phyloP scores from a whole-genome alignment of 495 filamentous ascomycete species.

The Penicillium antarcticum region DNA sequence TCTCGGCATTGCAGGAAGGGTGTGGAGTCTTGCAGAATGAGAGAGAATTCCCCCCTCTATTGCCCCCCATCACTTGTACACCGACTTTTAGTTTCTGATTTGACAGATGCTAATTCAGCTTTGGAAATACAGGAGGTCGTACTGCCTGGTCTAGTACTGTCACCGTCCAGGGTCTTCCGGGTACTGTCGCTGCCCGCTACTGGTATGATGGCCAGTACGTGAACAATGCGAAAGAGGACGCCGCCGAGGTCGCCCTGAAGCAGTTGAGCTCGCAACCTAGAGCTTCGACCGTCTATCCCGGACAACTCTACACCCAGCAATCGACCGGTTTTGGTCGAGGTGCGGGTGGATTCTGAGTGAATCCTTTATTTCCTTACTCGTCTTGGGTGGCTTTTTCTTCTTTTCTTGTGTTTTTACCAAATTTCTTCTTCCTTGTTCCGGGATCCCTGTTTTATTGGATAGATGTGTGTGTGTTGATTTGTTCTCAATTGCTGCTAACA shows the following conservation, averaged over 20 bases:
- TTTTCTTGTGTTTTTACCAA: constrained; percentile 18
- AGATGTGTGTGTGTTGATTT: constrained; percentile 6
- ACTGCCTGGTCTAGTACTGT: constrained; percentile 87
- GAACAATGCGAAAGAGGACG: constrained; percentile 88
- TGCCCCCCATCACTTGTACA: constrained; percentile 22
- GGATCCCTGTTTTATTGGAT: neutral
- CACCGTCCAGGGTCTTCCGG: constrained; percentile 47
- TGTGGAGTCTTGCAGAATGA: constrained; percentile 27
- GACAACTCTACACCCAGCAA: constrained; percentile 25
- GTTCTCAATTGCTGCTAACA: neutral
- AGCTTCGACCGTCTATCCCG: constrained; percentile 22
- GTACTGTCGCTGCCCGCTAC: constrained; percentile 62
- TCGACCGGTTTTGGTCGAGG: constrained; percentile 16
- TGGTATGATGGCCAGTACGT: constrained; percentile 89
- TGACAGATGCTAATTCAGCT: constrained; percentile 22
- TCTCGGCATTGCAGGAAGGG: constrained; percentile 25
- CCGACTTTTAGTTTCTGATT: constrained; percentile 36
- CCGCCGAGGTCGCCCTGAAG: constrained; percentile 70
- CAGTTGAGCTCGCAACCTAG: constrained; percentile 24
- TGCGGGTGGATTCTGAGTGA: constrained; percentile 14
- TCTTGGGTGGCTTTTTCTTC: constrained; percentile 27
- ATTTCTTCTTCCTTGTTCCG: neutral
- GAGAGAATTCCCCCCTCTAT: constrained; percentile 1
- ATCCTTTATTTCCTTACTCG: constrained; percentile 14
- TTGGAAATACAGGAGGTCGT: constrained; percentile 63